A percentile compares a stretch with the other conserved stretches of the same genome.
These are phyloP conservation scores for Zygosaccharomyces siamensis DNA, from an alignment of 805 yeast species.

Conservation along the genomic window DNA sequence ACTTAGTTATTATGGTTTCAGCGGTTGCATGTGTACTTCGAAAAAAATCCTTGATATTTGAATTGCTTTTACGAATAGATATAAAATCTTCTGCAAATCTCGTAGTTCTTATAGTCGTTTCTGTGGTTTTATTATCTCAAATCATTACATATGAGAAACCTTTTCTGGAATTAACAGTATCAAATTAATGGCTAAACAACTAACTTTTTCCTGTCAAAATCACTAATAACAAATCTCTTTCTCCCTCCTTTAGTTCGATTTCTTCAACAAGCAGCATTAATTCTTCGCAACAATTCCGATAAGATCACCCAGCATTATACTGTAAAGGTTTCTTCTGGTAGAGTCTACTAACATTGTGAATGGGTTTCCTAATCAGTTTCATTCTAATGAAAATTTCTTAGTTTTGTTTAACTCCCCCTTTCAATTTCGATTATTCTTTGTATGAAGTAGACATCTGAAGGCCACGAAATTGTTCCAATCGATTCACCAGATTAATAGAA, in stretches of 20 bases:
- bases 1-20: background rate
- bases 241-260: constrained; percentile 50
- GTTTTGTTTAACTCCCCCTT: constrained; percentile 46
- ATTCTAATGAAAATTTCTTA: constrained; percentile 49
- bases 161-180: background rate
- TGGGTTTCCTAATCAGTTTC: constrained; percentile 54
- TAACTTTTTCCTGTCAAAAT: background rate
- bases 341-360: constrained; percentile 63
- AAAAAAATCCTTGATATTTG: background rate
- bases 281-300: constrained; percentile 62
- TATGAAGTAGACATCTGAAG: background rate
- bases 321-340: constrained; percentile 72
- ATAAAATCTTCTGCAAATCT: background rate
- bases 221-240: constrained; percentile 7
- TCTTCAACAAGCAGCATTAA: constrained; percentile 48
- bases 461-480: background rate
- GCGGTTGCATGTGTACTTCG: background rate
- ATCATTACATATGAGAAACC: background rate
- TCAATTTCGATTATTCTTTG: background rate
- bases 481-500: too few relatives aligned
- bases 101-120: background rate
- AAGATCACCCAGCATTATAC: constrained; percentile 63
- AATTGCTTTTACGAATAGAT: background rate
- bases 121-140: background rate
- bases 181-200: background rate